phyloP scores from a whole-genome alignment of 2,329 filamentous ascomycete species.

The Colletotrichum noveboracense region DNA sequence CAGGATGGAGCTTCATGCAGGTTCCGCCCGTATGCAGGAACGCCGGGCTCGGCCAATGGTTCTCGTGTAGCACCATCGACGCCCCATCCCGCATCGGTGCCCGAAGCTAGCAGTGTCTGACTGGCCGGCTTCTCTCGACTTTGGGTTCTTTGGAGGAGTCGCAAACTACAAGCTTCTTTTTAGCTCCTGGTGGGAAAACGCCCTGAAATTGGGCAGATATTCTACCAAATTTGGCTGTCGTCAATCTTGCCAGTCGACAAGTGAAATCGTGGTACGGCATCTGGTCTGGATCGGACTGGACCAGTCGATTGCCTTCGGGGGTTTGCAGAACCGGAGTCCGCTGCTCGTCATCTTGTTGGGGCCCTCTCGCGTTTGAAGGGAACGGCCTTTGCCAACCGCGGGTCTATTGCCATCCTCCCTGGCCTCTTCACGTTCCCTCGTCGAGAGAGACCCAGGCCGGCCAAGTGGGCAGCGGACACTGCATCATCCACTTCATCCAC shows the following conservation, averaged over 20 bases:
- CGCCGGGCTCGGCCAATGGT: constrained; percentile 2
- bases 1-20: constrained; percentile 2
- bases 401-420: neutral
- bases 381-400: neutral
- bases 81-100: neutral
- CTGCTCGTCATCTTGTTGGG: constrained; percentile 7
- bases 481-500: neutral
- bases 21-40: constrained; percentile 18
- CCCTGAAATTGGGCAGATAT: neutral
- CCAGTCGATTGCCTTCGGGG: neutral
- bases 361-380: neutral
- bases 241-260: neutral
- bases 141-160: neutral
- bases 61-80: neutral
- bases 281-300: neutral
- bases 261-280: neutral
- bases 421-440: neutral
- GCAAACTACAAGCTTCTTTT: constrained; percentile 4
- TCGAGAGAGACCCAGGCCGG: neutral
- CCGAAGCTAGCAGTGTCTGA: neutral
- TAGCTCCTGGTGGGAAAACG: neutral
- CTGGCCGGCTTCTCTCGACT: neutral
- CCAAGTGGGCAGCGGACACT: neutral
- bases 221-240: neutral
- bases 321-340: neutral